Base-by-base conservation (phyloP, 2,329 filamentous ascomycete genomes). In the Dryadomyces quercivorus region DNA sequence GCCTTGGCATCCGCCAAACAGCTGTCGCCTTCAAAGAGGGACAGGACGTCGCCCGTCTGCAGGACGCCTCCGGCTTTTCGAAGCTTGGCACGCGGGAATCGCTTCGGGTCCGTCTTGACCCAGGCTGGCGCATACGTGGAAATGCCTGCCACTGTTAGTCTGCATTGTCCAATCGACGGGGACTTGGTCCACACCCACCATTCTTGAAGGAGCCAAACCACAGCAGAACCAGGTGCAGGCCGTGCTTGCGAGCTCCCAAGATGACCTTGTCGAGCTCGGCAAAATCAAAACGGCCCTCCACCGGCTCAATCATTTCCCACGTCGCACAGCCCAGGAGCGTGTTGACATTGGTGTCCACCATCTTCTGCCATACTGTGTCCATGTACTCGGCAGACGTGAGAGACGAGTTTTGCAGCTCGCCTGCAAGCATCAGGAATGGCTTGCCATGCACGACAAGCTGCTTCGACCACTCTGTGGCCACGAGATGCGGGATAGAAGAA, bases 401-500 rank as follows among this genome's bases (percentile, higher is more conserved):
- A 10, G 65, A 64, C 7, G 64, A 67, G 51, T 66, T 63, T 7
- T 65, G 61, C 2, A 66, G 61, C 56, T 67, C 63, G 38, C 58
- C 63, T 2, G 60, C 61, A 16, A 65, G 59, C 54, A 67, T 65
- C n/a, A 66, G 60, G 47, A 66, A 66, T 0, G 65, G 65, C 45
- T 61, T 59, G 40, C 59, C 61, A 34, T 65, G 59, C 21, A 66
- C 60, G 3, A 61, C 50, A 8, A 66, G 57, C 56, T 76, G 71
- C 42, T 44, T 44, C n/a, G 42, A 44, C 42, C 42, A 44, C 42
- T 44, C 42, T 9, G 42, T 44, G 18, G n/a, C 42, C 42, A 44
- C 42, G 18, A 44, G 42, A 44, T 20, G 42, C 16, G 42, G 42
- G 9, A 44, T 44, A n/a, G 13, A 18, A 44, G 16, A 9, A 44